These are phyloP conservation scores for Chimonanthus praecox DNA, from an alignment of 164 flowering plant genomes.

Conservation along the genomic window DNA sequence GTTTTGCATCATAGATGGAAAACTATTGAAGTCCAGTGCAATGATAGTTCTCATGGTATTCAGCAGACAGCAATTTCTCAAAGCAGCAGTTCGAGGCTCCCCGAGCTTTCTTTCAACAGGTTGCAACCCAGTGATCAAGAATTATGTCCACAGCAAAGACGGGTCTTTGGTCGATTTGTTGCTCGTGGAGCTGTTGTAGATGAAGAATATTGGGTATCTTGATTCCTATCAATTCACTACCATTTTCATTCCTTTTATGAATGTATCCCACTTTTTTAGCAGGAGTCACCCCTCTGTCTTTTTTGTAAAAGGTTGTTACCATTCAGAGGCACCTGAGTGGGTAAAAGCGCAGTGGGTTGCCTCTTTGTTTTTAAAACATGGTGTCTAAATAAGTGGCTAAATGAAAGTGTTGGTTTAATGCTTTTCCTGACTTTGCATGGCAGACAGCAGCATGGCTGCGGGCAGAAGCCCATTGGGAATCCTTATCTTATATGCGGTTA, in stretches of 20 bases:
- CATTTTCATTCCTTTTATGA: neutral
- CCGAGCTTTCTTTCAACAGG: conserved; percentile 48
- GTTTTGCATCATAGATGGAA: conserved; percentile 28
- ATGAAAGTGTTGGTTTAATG: neutral
- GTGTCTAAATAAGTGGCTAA: too few species aligned
- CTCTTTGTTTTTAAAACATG: too few species aligned
- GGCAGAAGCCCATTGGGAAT: conserved; percentile 67
- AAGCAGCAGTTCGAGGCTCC: conserved; percentile 29
- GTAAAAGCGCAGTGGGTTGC: too few species aligned
- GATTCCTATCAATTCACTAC: neutral
- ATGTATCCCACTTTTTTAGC: neutral
- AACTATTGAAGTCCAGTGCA: conserved; percentile 36
- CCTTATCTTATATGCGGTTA: conserved; percentile 48
- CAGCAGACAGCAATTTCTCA: conserved; percentile 31
- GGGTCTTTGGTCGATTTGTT: conserved; percentile 43
- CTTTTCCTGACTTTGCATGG: conserved; percentile 13
- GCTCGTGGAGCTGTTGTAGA: conserved; percentile 61
- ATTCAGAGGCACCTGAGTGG: too few species aligned
- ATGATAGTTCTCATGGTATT: conserved; percentile 24
- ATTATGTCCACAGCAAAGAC: conserved; percentile 24
- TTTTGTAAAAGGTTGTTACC: too few species aligned
- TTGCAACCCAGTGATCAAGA: conserved; percentile 48
- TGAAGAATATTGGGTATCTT: conserved; percentile 64
- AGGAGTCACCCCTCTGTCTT: too few species aligned
- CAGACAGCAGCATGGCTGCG: conserved; percentile 80